These are phyloP conservation scores for Apocynum venetum DNA, from an alignment of 257 asterid genomes.

Conservation along the genomic window DNA sequence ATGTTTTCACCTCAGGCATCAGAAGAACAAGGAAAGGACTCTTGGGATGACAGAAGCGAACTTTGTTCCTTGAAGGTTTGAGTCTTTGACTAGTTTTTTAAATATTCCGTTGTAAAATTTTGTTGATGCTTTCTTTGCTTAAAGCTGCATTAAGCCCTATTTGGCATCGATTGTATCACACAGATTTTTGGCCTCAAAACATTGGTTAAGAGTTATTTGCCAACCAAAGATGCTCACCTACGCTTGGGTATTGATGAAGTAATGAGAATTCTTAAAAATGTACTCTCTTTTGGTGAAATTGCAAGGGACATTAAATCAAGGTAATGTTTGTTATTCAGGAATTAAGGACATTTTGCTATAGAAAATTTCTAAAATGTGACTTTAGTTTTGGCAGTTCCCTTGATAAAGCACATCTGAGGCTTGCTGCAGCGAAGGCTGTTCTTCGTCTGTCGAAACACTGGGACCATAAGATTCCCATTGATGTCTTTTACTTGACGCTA, in stretches of 20 bases:
- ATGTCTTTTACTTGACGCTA: constrained; percentile 72
- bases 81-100: constrained; percentile 16
- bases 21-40: constrained; percentile 49
- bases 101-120: constrained; percentile 1
- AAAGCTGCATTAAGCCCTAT: not conserved
- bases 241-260: constrained; percentile 83
- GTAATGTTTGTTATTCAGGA: constrained; percentile 32
- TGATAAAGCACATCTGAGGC: constrained; percentile 90
- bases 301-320: constrained; percentile 70
- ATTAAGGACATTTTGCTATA: constrained; percentile 7
- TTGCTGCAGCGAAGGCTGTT: constrained; percentile 95
- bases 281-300: constrained; percentile 73
- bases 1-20: constrained; percentile 46
- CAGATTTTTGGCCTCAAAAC: constrained; percentile 93
- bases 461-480: constrained; percentile 91
- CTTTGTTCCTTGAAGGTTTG: constrained; percentile 84
- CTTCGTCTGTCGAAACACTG: constrained; percentile 91
- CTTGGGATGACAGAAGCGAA: constrained; percentile 93
- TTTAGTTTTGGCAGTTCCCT: constrained; percentile 50
- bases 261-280: constrained; percentile 59
- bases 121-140: not conserved
- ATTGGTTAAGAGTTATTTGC: constrained; percentile 93
- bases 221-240: constrained; percentile 92
- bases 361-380: constrained; percentile 8
- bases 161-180: constrained; percentile 16